Conservation (phyloP, 2,329 filamentous ascomycete species). For the Pyricularia sp. region DNA sequence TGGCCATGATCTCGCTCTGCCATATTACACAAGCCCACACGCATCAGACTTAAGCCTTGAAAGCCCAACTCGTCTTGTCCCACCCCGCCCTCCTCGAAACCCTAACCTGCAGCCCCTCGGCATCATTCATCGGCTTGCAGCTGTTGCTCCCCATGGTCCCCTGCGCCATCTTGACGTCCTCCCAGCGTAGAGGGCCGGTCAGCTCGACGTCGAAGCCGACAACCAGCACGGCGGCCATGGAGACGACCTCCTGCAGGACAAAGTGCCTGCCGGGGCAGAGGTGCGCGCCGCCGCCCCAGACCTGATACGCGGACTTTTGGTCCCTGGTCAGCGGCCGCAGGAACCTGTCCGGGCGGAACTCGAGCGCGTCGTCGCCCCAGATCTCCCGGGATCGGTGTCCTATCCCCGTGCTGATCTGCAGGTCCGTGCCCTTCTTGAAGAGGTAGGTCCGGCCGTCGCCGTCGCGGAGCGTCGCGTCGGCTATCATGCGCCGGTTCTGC, state of each 20-base stretch:
- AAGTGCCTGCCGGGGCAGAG: background rate
- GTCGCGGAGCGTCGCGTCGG: slow-evolving; percentile 24
- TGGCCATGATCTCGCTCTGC: background rate
- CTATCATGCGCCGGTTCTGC: slow-evolving; percentile 28
- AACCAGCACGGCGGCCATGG: background rate
- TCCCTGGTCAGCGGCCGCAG: background rate
- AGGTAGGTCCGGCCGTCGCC: slow-evolving; percentile 15
- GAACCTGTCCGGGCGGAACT: slow-evolving; percentile 30
- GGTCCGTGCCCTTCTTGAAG: slow-evolving; percentile 19
- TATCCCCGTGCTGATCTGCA: background rate
- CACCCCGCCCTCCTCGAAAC: background rate
- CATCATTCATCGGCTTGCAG: background rate
- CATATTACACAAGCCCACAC: background rate
- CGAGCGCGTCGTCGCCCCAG: slow-evolving; percentile 30
- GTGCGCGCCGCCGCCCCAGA: background rate
- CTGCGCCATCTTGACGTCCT: background rate
- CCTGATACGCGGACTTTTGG: background rate
- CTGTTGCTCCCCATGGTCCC: background rate
- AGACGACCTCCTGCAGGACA: background rate
- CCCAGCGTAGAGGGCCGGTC: background rate
- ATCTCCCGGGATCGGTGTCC: slow-evolving; percentile 29
- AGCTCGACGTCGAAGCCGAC: background rate
- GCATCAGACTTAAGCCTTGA: background rate
- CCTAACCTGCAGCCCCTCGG: background rate
- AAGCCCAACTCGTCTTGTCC: background rate